Conservation (phyloP, 768 basidiomycete genomes). For the Suillus decipiens region DNA sequence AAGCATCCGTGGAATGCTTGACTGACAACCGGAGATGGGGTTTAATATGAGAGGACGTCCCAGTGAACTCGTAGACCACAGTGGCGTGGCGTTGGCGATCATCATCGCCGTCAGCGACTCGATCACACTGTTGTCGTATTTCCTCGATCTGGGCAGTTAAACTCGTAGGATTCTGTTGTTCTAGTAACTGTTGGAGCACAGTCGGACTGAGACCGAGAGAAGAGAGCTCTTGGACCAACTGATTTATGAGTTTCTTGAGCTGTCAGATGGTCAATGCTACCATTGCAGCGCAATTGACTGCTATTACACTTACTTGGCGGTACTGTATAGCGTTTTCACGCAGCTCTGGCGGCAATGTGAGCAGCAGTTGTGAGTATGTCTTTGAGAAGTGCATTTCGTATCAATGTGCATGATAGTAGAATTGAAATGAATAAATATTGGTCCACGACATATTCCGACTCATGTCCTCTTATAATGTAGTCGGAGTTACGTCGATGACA, state of each 20-base stretch:
- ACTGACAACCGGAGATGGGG: conserved; percentile 60
- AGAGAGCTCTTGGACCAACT: conserved; percentile 76
- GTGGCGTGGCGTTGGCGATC: conserved; percentile 16
- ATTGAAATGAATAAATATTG: too few relatives aligned
- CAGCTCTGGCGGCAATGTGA: conserved; percentile 74
- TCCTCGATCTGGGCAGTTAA: conserved; percentile 1
- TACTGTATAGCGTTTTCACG: conserved; percentile 83
- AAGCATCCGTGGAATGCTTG: conserved; percentile 16
- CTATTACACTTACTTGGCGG: conserved; percentile 54
- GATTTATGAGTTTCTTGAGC: conserved; percentile 91
- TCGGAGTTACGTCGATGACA: too few relatives aligned
- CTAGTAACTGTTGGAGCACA: conserved; percentile 47
- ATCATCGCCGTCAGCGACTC: neutral
- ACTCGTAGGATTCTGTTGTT: conserved; percentile 18
- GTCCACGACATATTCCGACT: too few relatives aligned
- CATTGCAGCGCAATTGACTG: too few relatives aligned
- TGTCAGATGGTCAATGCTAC: conserved; percentile 30
- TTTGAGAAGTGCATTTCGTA: conserved; percentile 72
- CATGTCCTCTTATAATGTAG: too few relatives aligned
- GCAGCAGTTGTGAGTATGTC: conserved; percentile 61
- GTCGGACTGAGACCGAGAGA: conserved; percentile 62
- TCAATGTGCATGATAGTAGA: neutral
- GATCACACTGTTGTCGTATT: conserved; percentile 6
- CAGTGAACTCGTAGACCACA: conserved; percentile 60
- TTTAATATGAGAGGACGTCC: conserved; percentile 48